Evolutionary conservation across 768 basidiomycete genomes (phyloP).

Genomic region (Kwoniella mangroviensis): DNA sequence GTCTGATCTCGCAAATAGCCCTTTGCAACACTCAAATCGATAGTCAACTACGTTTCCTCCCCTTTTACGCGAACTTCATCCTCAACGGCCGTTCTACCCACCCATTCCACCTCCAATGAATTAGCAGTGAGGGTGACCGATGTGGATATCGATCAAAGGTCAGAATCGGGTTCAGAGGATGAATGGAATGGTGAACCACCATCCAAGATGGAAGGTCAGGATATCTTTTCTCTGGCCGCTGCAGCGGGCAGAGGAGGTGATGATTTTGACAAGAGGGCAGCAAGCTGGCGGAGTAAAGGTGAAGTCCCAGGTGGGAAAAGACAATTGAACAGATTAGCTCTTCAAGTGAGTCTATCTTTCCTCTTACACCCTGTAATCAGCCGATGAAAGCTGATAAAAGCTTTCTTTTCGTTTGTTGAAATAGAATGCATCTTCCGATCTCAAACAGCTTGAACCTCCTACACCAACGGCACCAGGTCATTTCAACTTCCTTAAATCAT

Average conservation of each 20-base stretch:
- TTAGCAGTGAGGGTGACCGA: neutral
- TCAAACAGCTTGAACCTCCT: neutral
- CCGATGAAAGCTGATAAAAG: neutral
- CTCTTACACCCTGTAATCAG: neutral
- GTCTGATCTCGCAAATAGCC: constrained; percentile 20
- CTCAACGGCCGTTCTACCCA: constrained; percentile 27
- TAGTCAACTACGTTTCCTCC: constrained; percentile 42
- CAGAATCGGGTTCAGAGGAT: constrained; percentile 51
- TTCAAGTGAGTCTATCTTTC: constrained; percentile 24
- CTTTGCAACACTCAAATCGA: constrained; percentile 33
- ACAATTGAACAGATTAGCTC: constrained; percentile 28
- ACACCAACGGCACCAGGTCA: constrained; percentile 26
- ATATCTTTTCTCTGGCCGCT: constrained; percentile 39
- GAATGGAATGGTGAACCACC: constrained; percentile 44
- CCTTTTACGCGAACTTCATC: constrained; percentile 30
- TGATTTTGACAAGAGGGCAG: constrained; percentile 32
- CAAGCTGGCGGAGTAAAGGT: constrained; percentile 29
- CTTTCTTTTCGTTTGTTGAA: too few relatives aligned
- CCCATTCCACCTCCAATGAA: constrained; percentile 14
- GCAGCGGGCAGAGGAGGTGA: constrained; percentile 29
- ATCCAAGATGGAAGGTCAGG: constrained; percentile 27
- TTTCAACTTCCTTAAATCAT: constrained; percentile 3
- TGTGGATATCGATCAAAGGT: constrained; percentile 17
- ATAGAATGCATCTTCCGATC: neutral
- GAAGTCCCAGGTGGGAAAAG: constrained; percentile 39